These are phyloP conservation scores for Fusarium longipes DNA, from an alignment of 2,329 filamentous ascomycete genomes.

Conservation along the genomic window DNA sequence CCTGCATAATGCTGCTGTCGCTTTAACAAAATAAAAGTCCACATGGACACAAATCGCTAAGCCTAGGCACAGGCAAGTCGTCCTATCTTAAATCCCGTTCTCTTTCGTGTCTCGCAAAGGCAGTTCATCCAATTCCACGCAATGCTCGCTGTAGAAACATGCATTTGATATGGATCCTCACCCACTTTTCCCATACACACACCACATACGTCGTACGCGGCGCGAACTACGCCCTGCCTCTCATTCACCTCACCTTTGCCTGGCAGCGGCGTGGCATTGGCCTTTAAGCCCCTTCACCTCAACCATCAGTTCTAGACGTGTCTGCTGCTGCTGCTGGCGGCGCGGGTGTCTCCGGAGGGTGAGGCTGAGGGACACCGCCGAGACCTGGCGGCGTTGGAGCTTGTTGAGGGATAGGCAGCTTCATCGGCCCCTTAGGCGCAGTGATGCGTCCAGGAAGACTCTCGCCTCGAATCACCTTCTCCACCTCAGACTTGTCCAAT, in stretches of 20 bases:
- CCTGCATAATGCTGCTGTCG: slow-evolving; percentile 18
- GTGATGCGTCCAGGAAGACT: slow-evolving; percentile 73
- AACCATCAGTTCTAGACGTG: slow-evolving; percentile 43
- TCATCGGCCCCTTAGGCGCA: slow-evolving; percentile 65
- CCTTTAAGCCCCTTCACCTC: slow-evolving; percentile 16
- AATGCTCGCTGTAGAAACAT: slow-evolving; percentile 35
- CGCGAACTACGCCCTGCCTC: slow-evolving; percentile 16
- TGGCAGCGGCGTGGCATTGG: slow-evolving; percentile 3
- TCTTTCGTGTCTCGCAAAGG: slow-evolving; percentile 23
- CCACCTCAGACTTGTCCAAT: slow-evolving; percentile 86
- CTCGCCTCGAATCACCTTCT: slow-evolving; percentile 89
- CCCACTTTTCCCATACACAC: slow-evolving; percentile 28
- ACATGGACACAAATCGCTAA: slow-evolving; percentile 25
- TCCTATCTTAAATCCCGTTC: slow-evolving; percentile 23
- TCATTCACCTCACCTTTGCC: slow-evolving; percentile 1
- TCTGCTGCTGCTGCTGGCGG: slow-evolving; percentile 51
- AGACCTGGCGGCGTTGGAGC: slow-evolving; percentile 52
- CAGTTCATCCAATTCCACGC: slow-evolving; percentile 26
- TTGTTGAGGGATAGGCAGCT: slow-evolving; percentile 53
- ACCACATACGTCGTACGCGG: slow-evolving; percentile 6
- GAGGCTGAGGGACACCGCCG: slow-evolving; percentile 50
- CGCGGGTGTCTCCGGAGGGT: slow-evolving; percentile 50
- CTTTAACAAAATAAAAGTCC: slow-evolving; percentile 18
- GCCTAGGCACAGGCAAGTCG: slow-evolving; percentile 20
- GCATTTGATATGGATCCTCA: slow-evolving; percentile 30